A percentile compares a stretch with the other conserved stretches of the same genome.
These are phyloP conservation scores for Triticum turgidum DNA, from an alignment of 176 grass and related monocot species.

Conservation along the genomic window DNA sequence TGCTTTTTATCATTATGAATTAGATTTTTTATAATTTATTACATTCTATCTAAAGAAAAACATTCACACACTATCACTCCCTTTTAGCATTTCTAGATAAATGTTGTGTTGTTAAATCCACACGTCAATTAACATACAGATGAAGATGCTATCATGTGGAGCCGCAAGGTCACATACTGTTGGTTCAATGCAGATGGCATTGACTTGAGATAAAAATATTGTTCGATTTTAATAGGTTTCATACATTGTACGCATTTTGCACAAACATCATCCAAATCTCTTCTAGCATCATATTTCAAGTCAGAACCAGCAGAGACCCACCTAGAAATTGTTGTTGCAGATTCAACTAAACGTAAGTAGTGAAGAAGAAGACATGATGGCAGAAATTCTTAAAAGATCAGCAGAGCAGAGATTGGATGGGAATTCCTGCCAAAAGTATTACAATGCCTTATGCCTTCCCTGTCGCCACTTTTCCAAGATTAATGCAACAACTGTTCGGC, in stretches of 20 bases:
- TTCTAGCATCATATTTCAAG: conserved; percentile 85
- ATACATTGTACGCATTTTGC: conserved; percentile 82
- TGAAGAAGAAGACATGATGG: conserved; percentile 6
- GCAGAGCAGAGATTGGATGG: neutral
- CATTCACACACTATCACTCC: too few species aligned
- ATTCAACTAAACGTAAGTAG: conserved; percentile 18
- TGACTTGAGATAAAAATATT: conserved; percentile 1
- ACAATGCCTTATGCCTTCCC: conserved; percentile 82
- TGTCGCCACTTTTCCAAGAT: conserved; percentile 97
- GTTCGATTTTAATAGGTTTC: conserved; percentile 1
- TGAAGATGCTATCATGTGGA: neutral
- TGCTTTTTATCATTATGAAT: too few species aligned
- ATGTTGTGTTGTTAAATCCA: neutral
- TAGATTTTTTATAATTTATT: too few species aligned
- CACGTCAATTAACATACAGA: neutral
- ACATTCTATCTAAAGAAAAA: too few species aligned
- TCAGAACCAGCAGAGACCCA: conserved; percentile 92
- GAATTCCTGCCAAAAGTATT: conserved; percentile 36
- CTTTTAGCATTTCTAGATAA: conserved; percentile 18
- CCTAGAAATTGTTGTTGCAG: conserved; percentile 41
- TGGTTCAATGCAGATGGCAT: conserved; percentile 20
- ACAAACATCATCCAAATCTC: conserved; percentile 98
- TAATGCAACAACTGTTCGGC: conserved; percentile 91
- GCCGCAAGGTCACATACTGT: neutral
- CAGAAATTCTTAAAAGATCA: neutral